Conservation (phyloP, 1,139 yeast genomes). For the Debaryomycetaceae sp. region DNA sequence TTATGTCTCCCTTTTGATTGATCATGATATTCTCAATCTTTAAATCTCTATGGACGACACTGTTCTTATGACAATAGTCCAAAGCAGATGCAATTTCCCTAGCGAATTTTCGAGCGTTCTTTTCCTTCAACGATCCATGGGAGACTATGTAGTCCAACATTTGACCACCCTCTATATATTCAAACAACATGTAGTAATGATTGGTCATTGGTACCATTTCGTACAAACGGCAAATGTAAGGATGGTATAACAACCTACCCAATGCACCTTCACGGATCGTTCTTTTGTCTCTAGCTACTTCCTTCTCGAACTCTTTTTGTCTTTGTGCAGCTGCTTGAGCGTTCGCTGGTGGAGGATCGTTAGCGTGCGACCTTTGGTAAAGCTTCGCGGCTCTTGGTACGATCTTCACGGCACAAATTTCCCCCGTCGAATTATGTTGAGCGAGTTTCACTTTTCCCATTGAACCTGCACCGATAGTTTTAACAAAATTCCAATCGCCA, state of each 20-base stretch:
- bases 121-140: constrained; percentile 91
- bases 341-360: constrained; percentile 60
- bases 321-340: constrained; percentile 58
- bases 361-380: constrained; percentile 72
- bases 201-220: constrained; percentile 97
- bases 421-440: constrained; percentile 74
- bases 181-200: constrained; percentile 95
- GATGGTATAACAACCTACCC: constrained; percentile 86
- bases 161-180: constrained; percentile 96
- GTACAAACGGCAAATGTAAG: constrained; percentile 84
- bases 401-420: constrained; percentile 82
- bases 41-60: constrained; percentile 93
- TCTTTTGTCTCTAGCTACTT: constrained; percentile 85
- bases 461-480: constrained; percentile 96
- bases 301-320: constrained; percentile 77
- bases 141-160: constrained; percentile 96
- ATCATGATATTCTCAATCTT: constrained; percentile 97
- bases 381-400: constrained; percentile 78
- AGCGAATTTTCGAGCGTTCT: constrained; percentile 92
- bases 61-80: constrained; percentile 89
- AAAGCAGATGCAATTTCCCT: constrained; percentile 95
- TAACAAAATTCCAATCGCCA: constrained; percentile 96
- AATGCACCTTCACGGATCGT: constrained; percentile 94
- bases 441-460: constrained; percentile 99
- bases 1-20: constrained; percentile 88